Evolutionary conservation across 2,329 filamentous ascomycete species (phyloP).

Genomic region (Scedosporium boydii): DNA sequence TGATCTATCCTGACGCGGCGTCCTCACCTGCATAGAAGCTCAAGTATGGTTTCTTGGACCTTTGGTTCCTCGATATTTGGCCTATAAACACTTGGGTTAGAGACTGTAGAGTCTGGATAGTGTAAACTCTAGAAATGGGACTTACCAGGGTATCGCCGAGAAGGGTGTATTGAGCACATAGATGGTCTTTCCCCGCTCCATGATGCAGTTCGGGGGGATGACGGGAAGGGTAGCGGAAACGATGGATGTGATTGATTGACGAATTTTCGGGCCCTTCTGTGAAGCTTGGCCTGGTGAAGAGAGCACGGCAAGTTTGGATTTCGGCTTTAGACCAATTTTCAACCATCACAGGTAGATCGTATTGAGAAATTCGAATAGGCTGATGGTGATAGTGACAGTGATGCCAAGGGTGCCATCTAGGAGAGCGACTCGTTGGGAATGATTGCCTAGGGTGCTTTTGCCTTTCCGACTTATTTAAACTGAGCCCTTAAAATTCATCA

Average conservation of each 20-base stretch:
- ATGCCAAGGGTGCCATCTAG: too few relatives aligned
- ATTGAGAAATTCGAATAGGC: too few relatives aligned
- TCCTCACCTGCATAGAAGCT: constrained; percentile 54
- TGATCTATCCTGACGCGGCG: background rate
- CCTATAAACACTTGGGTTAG: constrained; percentile 32
- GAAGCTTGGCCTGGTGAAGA: background rate
- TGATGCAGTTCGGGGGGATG: background rate
- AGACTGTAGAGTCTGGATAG: background rate
- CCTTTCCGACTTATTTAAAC: too few relatives aligned
- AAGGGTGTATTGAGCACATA: constrained; percentile 60
- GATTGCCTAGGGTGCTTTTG: too few relatives aligned
- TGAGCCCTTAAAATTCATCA: too few relatives aligned
- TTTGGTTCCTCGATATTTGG: constrained; percentile 47
- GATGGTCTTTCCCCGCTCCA: constrained; percentile 43
- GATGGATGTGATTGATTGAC: background rate
- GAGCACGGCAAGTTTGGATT: too few relatives aligned
- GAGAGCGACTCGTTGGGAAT: too few relatives aligned
- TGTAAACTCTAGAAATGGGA: background rate
- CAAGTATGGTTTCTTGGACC: constrained; percentile 51
- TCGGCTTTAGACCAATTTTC: too few relatives aligned
- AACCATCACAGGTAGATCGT: too few relatives aligned
- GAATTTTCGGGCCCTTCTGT: background rate
- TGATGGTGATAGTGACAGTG: too few relatives aligned
- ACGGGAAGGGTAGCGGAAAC: background rate
- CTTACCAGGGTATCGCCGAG: constrained; percentile 50